These are phyloP conservation scores for Ilex asprella DNA, from an alignment of 257 asterid genomes.

Conservation along the genomic window DNA sequence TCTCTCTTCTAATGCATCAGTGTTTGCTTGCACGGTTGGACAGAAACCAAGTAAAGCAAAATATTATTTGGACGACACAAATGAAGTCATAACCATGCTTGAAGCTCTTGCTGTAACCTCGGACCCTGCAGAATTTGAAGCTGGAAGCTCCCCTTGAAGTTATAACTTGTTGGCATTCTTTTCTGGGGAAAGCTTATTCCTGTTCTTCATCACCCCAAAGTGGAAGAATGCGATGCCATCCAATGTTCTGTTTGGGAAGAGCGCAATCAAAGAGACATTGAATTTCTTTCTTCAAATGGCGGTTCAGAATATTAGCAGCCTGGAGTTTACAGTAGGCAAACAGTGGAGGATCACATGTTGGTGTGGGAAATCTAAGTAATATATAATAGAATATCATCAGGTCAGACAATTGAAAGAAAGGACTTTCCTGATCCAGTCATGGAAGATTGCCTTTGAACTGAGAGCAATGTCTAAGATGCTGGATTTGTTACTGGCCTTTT, in stretches of 20 bases:
- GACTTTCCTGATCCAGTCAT: not conserved
- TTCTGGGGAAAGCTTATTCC: not conserved
- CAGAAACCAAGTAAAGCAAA: conserved; percentile 55
- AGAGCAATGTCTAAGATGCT: too few relatives aligned
- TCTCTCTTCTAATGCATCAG: conserved; percentile 20
- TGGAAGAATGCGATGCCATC: not conserved
- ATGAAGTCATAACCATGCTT: conserved; percentile 34
- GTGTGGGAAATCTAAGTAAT: not conserved
- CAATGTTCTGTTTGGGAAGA: too few relatives aligned
- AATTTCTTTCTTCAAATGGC: not conserved
- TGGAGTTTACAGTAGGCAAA: not conserved
- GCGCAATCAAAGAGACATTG: not conserved
- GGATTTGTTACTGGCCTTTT: too few relatives aligned
- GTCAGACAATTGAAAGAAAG: too few relatives aligned
- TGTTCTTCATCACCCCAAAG: not conserved
- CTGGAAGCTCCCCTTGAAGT: conserved; percentile 15
- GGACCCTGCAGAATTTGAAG: not conserved
- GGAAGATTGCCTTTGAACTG: too few relatives aligned
- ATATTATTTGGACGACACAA: conserved; percentile 43
- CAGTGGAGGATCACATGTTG: not conserved
- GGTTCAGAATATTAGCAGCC: not conserved
- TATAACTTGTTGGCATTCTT: not conserved
- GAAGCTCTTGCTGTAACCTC: conserved; percentile 32
- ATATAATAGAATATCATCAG: not conserved
- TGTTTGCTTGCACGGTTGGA: conserved; percentile 50